Base-by-base conservation (phyloP, 2,329 filamentous ascomycete species). In the Epichloe gansuensis region DNA sequence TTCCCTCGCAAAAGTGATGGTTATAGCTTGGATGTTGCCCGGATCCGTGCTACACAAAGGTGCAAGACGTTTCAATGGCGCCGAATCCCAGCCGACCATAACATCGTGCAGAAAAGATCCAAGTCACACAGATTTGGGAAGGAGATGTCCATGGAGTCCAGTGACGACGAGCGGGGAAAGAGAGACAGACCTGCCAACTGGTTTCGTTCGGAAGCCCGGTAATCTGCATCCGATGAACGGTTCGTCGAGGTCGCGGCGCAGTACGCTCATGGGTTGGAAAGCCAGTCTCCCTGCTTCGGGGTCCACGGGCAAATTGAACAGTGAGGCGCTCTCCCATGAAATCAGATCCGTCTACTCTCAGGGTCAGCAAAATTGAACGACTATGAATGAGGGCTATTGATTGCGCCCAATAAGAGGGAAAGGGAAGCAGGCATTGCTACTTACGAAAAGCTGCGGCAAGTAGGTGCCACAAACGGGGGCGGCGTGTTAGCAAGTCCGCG, bases 121-220 rank as follows among this genome's bases (percentile, higher is more conserved):
- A 60, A 57, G 60, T 59, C 58, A 59, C 58, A 64, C 56, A 60
- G 60, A 58, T 58, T 56, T 56, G 58, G 56, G 52, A 58, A 59
- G 49, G 55, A 51, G 51, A 54, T 50, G 60, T 70, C 69, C 70
- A 63, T 65, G 60, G 66, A 65, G 61, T 70, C 70, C 71, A 69
- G 64, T 66, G 66, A 69, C 68, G 75, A 77, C 64, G 68, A 77
- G 79, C 73, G 73, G 75, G 80, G 75, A 75, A 76, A 49, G 71
- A 69, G 68, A 69, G 75, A 87, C 93, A 93, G 85, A 98, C 93
- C 93, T 98, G 93, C 93, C 93, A 98, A 82, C 90, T 96, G 78
- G 93, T 98, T 78, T 97, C 91, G 74, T 82, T 84, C 69, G 91
- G 90, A 72, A 98, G 88, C 76, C 90, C 91, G 76, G 87, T 87